Evolutionary conservation across 345 rosid genomes (phyloP), one percentile per base, ranked within the genome.

Genomic region (Linum trigynum): DNA sequence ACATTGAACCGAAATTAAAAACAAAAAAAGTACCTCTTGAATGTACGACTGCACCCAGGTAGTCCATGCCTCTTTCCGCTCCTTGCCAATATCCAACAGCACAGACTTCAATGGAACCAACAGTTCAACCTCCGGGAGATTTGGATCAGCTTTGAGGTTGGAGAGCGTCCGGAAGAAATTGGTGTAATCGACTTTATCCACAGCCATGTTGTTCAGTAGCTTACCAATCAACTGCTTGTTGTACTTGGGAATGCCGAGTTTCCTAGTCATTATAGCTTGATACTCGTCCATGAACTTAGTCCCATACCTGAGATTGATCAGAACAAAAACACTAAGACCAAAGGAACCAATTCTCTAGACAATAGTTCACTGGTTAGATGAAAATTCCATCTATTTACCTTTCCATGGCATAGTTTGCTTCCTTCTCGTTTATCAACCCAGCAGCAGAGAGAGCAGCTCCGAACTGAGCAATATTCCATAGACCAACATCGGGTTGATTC

Each of bases 141-240:
- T 73, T 48, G 79, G 86, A 71, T 86, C 79, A 16, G 88, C 92
- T 79, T 94, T 88, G 74, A 90, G 65, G 71, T 80, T 90, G 57
- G 99, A 80, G 71, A 94, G 89, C 60, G 74, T 73, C 65, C 96
- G 84, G 75, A 88, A 94, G 82, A 90, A 86, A 71, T 94, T 94
- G 57, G 99, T 94, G 77, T 90, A 90, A 74, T 94, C 99, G 71
- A 90, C 99, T 80, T 94, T 94, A 72, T 94, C 99, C 17, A 94
- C 92, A 39, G 99, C 90, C 97, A 94, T 81, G 72, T 90, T 94
- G 70, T 83, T 88, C 37, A 94, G 88, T 60, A 94, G 95, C 70
- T 85, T 83, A 64, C 90, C 66, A 48, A 90, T 83, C 70, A 90
- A 76, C 65, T 88, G 92, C 72, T 94, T 94, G 75, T 88, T 94